These are phyloP conservation scores for Aeminium ludgeri DNA, from an alignment of 495 filamentous ascomycete genomes.

Conservation along the genomic window DNA sequence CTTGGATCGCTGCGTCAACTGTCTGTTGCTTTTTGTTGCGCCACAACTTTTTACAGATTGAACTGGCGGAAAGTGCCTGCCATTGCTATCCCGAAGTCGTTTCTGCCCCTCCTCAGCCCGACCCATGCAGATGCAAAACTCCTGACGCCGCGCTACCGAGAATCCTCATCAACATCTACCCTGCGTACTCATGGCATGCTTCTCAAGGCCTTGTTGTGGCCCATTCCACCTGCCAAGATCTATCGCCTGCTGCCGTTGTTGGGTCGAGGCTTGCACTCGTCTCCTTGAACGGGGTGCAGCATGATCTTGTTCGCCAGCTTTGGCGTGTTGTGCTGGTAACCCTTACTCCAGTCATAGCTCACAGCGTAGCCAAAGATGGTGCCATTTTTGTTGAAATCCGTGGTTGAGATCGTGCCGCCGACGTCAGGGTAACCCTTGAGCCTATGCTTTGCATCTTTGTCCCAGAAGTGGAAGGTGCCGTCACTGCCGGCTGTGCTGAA, in stretches of 20 bases:
- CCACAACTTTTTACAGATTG: too few relatives aligned
- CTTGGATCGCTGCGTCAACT: too few relatives aligned
- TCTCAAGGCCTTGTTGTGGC: too few relatives aligned
- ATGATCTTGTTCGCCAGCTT: slow-evolving; percentile 67
- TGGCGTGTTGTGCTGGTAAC: slow-evolving; percentile 54
- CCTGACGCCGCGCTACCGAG: too few relatives aligned
- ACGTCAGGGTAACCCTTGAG: slow-evolving; percentile 78
- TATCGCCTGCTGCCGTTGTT: slow-evolving; percentile 56
- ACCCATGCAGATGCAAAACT: too few relatives aligned
- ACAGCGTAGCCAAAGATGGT: slow-evolving; percentile 79
- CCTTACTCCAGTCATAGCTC: slow-evolving; percentile 92
- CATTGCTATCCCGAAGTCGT: too few relatives aligned
- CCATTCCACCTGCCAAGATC: background rate
- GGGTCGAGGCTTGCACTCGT: slow-evolving; percentile 69
- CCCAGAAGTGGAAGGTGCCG: slow-evolving; percentile 68
- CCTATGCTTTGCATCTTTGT: slow-evolving; percentile 73
- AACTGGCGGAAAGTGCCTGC: too few relatives aligned
- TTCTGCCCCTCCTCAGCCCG: too few relatives aligned
- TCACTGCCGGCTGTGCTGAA: slow-evolving; percentile 83
- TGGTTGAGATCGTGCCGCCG: slow-evolving; percentile 62
- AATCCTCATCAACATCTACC: too few relatives aligned
- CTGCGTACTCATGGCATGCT: too few relatives aligned
- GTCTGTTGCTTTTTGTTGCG: too few relatives aligned
- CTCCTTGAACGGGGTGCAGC: slow-evolving; percentile 57
- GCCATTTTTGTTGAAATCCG: slow-evolving; percentile 59